A percentile compares a stretch with the other conserved stretches of the same genome.
phyloP scores from a whole-genome alignment of 148 eudicot genomes.

The Vaccinium vitisidaea region DNA sequence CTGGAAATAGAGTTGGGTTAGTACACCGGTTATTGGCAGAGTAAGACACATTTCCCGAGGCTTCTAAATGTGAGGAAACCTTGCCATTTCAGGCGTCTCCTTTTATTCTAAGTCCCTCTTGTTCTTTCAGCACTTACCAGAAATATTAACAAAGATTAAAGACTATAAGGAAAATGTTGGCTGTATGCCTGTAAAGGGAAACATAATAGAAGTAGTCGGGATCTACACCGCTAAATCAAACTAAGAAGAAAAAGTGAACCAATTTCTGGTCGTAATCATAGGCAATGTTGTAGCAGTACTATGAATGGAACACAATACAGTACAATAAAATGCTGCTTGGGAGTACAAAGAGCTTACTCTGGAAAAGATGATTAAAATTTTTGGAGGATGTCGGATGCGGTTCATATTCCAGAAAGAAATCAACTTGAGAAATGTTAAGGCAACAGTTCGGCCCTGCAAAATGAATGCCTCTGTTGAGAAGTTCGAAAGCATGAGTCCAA shows the following conservation, averaged over 20 bases:
- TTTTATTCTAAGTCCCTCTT: not conserved
- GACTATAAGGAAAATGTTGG: not conserved
- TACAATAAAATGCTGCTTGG: constrained; percentile 11
- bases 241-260: not conserved
- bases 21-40: not conserved
- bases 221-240: not conserved
- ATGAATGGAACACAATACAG: not conserved
- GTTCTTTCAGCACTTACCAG: not conserved
- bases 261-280: not conserved
- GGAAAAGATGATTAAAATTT: constrained; percentile 89
- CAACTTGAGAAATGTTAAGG: constrained; percentile 74
- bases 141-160: not conserved
- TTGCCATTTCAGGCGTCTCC: not conserved
- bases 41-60: not conserved
- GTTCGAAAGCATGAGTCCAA: not conserved
- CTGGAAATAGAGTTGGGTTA: not conserved
- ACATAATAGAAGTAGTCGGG: not conserved
- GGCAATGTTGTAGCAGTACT: not conserved
- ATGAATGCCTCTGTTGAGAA: constrained; percentile 5
- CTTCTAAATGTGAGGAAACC: not conserved
- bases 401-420: constrained; percentile 74
- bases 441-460: constrained; percentile 90
- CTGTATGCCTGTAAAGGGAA: not conserved
- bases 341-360: constrained; percentile 55
- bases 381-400: constrained; percentile 96